Base-by-base conservation (phyloP, 2,329 filamentous ascomycete genomes). In the Zalaria sp. region DNA sequence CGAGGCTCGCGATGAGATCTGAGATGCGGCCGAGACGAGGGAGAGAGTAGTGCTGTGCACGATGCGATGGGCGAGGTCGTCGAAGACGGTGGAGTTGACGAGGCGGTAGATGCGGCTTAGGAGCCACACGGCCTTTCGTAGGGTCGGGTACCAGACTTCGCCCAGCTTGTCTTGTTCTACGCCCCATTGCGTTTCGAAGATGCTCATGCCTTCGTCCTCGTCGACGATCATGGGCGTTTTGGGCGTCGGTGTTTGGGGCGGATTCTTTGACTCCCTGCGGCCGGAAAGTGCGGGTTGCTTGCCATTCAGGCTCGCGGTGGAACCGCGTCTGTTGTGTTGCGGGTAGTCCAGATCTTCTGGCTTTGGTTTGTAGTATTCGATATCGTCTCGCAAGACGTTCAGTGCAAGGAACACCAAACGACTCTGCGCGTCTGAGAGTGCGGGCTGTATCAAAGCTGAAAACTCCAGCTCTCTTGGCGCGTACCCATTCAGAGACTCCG, bases 41-140 rank as follows among this genome's bases (percentile, higher is more conserved):
- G 88, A 87, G 40, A 81, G 66, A 0, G 88, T 95, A 2, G 88
- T 91, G 60, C 93, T 85, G 53, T 89, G 83, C 26, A 98, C 85
- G 49, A 96, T 91, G 53, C 79, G 78, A 56, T 84, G 81, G 4
- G 80, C 79, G 3, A 84, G 68, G 51, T 84, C 79, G 50, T 82
- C 78, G 52, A 82, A 82, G 34, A 82, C 75, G 25, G 73, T 75
- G 43, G 77, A 77, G 72, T 82, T 81, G 35, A 83, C 77, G 34
- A 83, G 69, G 5, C 77, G 70, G 55, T 82, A 82, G 49, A 83
- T 82, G 41, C 77, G 71, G 47, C 77, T 80, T 18, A 83, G 67
- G 3, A 83, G 63, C 73, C 77, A 80, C 26, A 82, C 76, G 2
- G 78, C 77, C 60, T 78, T 80, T 39, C 73, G 66, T 11, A 82